These are phyloP conservation scores for Macaranga tanarius DNA, from an alignment of 441 rosid genomes.

Conservation along the genomic window DNA sequence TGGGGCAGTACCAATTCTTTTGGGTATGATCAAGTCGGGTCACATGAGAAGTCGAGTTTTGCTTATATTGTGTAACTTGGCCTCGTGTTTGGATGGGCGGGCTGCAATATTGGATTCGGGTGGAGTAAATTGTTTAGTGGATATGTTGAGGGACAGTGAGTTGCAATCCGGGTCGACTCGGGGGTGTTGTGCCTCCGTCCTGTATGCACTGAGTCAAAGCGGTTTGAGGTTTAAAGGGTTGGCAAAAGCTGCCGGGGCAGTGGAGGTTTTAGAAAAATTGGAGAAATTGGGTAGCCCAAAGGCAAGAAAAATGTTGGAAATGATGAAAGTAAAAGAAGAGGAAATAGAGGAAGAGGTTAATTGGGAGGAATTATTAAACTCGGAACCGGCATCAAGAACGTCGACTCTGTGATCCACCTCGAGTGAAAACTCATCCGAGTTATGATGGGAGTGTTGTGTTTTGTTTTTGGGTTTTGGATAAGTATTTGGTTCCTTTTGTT, in stretches of 20 bases:
- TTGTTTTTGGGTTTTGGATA: neutral
- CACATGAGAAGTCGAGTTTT: conserved; percentile 47
- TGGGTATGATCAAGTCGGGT: conserved; percentile 60
- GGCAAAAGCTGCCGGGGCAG: conserved; percentile 61
- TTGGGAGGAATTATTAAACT: conserved; percentile 77
- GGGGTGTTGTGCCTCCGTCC: conserved; percentile 59
- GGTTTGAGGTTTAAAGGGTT: conserved; percentile 71
- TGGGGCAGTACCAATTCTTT: conserved; percentile 58
- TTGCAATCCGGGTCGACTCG: conserved; percentile 43
- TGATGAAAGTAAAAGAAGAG: conserved; percentile 39
- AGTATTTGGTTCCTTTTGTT: neutral
- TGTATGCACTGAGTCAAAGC: conserved; percentile 54
- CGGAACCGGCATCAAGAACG: conserved; percentile 34
- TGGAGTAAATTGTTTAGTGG: conserved; percentile 65
- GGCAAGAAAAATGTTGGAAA: conserved; percentile 43
- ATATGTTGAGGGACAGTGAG: conserved; percentile 36
- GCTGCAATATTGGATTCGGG: conserved; percentile 70
- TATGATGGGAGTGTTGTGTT: conserved; percentile 18
- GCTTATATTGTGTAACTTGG: conserved; percentile 57
- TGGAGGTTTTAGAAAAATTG: conserved; percentile 49
- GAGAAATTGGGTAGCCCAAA: conserved; percentile 45
- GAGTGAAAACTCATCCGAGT: conserved; percentile 46
- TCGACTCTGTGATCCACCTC: conserved; percentile 29
- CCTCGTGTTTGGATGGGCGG: conserved; percentile 50
- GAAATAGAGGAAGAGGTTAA: conserved; percentile 50